phyloP scores from a whole-genome alignment of 2,329 filamentous ascomycete species.

The Cytospora leucostoma region DNA sequence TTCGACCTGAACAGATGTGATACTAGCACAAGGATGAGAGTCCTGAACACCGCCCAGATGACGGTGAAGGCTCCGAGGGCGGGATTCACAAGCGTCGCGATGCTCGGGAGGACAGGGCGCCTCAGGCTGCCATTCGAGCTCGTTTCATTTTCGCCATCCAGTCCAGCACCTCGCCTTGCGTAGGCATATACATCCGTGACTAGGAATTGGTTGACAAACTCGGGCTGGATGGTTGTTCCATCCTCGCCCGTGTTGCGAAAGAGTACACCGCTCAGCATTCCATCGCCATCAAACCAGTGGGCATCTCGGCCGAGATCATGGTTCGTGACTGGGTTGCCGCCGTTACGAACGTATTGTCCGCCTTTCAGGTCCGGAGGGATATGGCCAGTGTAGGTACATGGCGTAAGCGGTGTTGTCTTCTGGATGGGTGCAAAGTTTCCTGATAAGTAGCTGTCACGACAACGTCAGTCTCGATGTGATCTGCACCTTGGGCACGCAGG shows the following conservation, averaged over 20 bases:
- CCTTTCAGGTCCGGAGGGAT: slow-evolving; percentile 67
- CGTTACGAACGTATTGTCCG: slow-evolving; percentile 72
- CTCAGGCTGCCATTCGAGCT: slow-evolving; percentile 39
- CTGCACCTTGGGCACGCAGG: too few species aligned
- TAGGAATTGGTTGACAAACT: slow-evolving; percentile 71
- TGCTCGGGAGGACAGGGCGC: slow-evolving; percentile 65
- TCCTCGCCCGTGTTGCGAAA: slow-evolving; percentile 50
- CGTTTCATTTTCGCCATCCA: background rate
- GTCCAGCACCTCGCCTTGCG: slow-evolving; percentile 43
- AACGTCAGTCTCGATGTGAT: slow-evolving; percentile 6
- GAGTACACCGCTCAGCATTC: slow-evolving; percentile 69
- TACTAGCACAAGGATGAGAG: slow-evolving; percentile 57
- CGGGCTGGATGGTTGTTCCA: slow-evolving; percentile 49
- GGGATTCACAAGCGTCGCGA: slow-evolving; percentile 65
- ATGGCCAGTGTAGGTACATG: slow-evolving; percentile 56
- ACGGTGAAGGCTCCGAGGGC: slow-evolving; percentile 53
- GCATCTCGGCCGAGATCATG: slow-evolving; percentile 61
- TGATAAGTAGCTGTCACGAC: slow-evolving; percentile 53
- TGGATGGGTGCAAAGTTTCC: slow-evolving; percentile 72
- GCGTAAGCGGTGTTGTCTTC: slow-evolving; percentile 54
- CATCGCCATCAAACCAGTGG: slow-evolving; percentile 77
- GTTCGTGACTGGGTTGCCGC: slow-evolving; percentile 67
- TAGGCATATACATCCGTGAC: slow-evolving; percentile 67
- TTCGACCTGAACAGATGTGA: slow-evolving; percentile 59
- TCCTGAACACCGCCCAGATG: slow-evolving; percentile 54